Percentiles rank a stretch among this genome's conserved stretches.
Evolutionary conservation across 23 red algal genomes (phyloP).

Genomic region (Gracilaria vermiculophylla): DNA sequence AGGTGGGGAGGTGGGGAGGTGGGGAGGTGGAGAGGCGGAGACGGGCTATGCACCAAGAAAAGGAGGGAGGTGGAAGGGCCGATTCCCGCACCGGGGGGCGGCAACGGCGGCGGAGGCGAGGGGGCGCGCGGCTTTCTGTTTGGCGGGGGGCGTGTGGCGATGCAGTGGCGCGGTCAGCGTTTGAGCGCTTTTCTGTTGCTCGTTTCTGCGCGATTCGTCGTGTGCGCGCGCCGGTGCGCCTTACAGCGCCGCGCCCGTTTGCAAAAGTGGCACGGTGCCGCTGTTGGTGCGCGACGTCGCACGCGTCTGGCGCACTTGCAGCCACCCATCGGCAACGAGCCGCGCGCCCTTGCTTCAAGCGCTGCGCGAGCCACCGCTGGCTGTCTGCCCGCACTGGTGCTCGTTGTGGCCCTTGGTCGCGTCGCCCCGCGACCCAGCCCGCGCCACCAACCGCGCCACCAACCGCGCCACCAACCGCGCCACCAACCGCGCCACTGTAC

Average conservation of each 20-base stretch:
- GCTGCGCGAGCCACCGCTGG: too few species aligned
- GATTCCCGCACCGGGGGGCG: background rate
- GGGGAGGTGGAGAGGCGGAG: background rate
- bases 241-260: background rate
- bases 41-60: background rate
- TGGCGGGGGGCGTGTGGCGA: background rate
- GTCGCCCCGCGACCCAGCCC: too few species aligned
- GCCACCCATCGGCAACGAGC: too few species aligned
- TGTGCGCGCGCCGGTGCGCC: background rate
- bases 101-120: background rate
- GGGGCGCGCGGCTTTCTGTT: slow-evolving; percentile 4
- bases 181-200: background rate
- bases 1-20: background rate
- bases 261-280: too few species aligned
- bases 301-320: too few species aligned
- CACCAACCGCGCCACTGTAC: too few species aligned
- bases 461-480: too few species aligned
- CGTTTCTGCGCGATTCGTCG: background rate
- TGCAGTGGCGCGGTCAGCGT: background rate
- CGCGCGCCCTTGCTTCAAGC: too few species aligned
- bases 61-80: background rate
- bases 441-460: too few species aligned
- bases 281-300: too few species aligned
- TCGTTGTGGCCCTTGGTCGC: too few species aligned
- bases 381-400: too few species aligned